A percentile compares a stretch with the other conserved stretches of the same genome.
Evolutionary conservation across 257 asterid genomes (phyloP).

Genomic region (Solanum paucissectum): DNA sequence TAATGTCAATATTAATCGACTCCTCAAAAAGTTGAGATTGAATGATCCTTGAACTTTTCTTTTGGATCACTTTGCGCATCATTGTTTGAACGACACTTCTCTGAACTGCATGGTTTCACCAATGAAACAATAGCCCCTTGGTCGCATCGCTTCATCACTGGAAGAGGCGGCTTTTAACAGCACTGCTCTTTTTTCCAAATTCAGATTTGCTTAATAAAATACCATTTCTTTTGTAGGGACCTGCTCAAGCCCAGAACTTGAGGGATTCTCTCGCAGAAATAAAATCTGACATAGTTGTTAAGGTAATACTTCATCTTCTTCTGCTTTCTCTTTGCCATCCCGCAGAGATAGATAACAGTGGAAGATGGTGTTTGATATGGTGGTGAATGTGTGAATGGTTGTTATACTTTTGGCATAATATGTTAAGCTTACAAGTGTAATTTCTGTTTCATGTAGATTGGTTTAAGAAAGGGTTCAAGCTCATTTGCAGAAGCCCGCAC

Average conservation of each 20-base stretch:
- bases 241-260: slow-evolving; percentile 96
- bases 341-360: neutral
- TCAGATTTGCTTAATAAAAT: neutral
- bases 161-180: neutral
- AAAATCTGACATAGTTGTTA: slow-evolving; percentile 79
- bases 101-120: neutral
- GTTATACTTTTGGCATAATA: neutral
- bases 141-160: neutral
- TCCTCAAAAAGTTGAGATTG: neutral
- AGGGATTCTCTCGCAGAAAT: slow-evolving; percentile 75
- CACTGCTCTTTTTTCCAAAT: neutral
- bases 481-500: slow-evolving; percentile 87
- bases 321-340: neutral
- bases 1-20: neutral
- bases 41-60: neutral
- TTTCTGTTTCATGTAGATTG: slow-evolving; percentile 44
- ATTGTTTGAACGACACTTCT: neutral
- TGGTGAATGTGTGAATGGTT: neutral
- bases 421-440: neutral
- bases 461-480: slow-evolving; percentile 87
- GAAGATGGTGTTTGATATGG: neutral
- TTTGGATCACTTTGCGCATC: neutral
- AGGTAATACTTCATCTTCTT: slow-evolving; percentile 30
- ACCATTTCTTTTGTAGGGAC: slow-evolving; percentile 43
- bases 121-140: neutral